Base-by-base conservation (phyloP, 1,139 yeast species). In the Magnusiomyces tetraspermus region DNA sequence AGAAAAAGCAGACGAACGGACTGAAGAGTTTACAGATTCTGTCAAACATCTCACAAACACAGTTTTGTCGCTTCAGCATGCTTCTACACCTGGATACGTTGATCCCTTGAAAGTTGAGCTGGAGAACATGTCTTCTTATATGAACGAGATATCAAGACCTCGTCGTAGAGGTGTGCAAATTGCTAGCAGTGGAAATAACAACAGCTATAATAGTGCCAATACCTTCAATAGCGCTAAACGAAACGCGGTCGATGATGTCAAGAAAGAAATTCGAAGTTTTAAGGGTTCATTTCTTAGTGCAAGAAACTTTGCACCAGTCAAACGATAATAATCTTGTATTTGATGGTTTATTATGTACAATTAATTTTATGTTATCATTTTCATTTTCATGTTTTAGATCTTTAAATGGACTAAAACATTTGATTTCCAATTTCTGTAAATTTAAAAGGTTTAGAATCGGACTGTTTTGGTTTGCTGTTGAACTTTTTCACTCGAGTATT, bases 221-320 rank as follows among this genome's bases (percentile, higher is more conserved):
- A 11, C 23, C 46, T 51, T 51, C n/a, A 54, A 54, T 17, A 51
- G 41, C 33, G 26, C 36, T 3, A 21, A 50, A 26, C 17, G 21
- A 8, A 51, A 53, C 41, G 49, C 53, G 41, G 53, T 59, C 22
- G 51, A 55, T 10, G 65, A 64, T 19, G 56, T 67, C 43, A 64
- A 61, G 56, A 66, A 65, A 54, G 71, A 68, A 42, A 67, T 68
- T 46, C 53, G 71, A 26, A 55, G 67, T 1, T 55, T 68, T 43
- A 68, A 68, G 56, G 68, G 69, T 10, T 57, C 65, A 3, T 51
- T 67, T 13, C 55, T 67, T 33, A 59, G 60, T 31, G 57, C 62
- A 41, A 54, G 57, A 54, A 54, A 49, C 44, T 54, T 54, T 23
- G 53, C 55, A n/a, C 15, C 48, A 31, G 40, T 30, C 11, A 30